These are phyloP conservation scores for Cutaneotrichosporon sp. DNA, from an alignment of 1,284 basidiomycete species.

Conservation along the genomic window DNA sequence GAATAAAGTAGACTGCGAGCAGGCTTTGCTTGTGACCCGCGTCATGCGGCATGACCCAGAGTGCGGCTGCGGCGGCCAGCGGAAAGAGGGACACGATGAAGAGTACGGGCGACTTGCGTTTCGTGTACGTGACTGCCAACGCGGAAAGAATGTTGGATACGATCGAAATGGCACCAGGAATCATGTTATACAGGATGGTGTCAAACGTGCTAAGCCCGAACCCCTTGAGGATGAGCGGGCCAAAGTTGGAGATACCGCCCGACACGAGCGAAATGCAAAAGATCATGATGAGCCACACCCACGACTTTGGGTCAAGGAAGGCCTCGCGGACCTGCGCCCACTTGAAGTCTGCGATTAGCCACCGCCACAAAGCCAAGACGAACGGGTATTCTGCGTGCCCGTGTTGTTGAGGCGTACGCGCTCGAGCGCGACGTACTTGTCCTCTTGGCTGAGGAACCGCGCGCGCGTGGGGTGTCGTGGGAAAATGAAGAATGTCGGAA, in stretches of 20 bases:
- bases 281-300: slow-evolving; percentile 31
- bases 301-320: slow-evolving; percentile 39
- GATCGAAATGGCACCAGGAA: slow-evolving; percentile 51
- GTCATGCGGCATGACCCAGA: slow-evolving; percentile 25
- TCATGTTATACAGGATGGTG: slow-evolving; percentile 41
- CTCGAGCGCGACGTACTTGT: slow-evolving; percentile 46
- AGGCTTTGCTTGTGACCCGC: slow-evolving; percentile 18
- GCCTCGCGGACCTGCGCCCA: slow-evolving; percentile 42
- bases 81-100: slow-evolving; percentile 44
- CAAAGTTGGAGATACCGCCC: slow-evolving; percentile 41
- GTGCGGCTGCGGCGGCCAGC: slow-evolving; percentile 31
- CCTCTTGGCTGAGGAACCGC: slow-evolving; percentile 39
- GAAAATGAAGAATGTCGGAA: slow-evolving; percentile 30
- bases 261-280: slow-evolving; percentile 29
- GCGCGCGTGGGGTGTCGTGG: slow-evolving; percentile 42
- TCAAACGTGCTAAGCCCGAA: slow-evolving; percentile 39
- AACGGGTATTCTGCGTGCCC: slow-evolving; percentile 27
- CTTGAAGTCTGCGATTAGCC: slow-evolving; percentile 12
- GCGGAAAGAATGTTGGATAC: slow-evolving; percentile 3
- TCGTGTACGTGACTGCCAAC: slow-evolving; percentile 41
- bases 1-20: slow-evolving; percentile 31
- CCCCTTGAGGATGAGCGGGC: slow-evolving; percentile 17
- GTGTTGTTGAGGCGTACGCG: slow-evolving; percentile 46
- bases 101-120: slow-evolving; percentile 51
- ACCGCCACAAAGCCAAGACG: slow-evolving; percentile 20